Percentiles rank a stretch among this genome's conserved stretches.
These are phyloP conservation scores for Apiospora sp. DNA, from an alignment of 2,329 filamentous ascomycete genomes.

Conservation along the genomic window DNA sequence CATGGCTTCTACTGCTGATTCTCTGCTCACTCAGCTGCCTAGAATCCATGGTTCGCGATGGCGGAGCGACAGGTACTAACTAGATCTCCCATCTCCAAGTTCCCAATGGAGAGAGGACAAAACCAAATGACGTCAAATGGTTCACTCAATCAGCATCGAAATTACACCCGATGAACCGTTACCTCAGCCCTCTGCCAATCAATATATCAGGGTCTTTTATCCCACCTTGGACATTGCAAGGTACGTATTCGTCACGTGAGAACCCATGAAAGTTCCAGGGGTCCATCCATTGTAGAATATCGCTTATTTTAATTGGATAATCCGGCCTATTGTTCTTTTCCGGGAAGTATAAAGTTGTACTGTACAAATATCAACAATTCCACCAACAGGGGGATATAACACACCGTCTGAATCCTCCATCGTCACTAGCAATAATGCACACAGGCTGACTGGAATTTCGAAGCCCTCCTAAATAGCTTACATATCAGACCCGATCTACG, in stretches of 20 bases:
- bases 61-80: background rate
- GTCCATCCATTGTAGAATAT: background rate
- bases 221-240: background rate
- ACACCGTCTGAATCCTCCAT: background rate
- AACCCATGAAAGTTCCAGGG: background rate
- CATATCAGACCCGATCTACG: background rate
- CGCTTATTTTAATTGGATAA: too few relatives aligned
- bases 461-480: background rate
- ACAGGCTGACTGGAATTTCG: background rate
- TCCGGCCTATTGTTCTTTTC: too few relatives aligned
- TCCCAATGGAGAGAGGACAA: background rate
- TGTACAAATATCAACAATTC: background rate
- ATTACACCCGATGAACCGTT: background rate
- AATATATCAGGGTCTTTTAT: background rate
- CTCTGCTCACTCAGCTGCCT: background rate
- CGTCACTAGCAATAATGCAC: background rate
- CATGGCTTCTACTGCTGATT: background rate
- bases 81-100: background rate
- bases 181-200: conserved; percentile 4
- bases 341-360: too few relatives aligned
- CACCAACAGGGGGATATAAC: background rate
- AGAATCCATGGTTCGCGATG: background rate
- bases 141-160: background rate
- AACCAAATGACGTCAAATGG: conserved; percentile 10
- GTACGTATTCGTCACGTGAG: background rate